Base-by-base conservation (phyloP, 345 rosid species). In the Pelargonium nanum region DNA sequence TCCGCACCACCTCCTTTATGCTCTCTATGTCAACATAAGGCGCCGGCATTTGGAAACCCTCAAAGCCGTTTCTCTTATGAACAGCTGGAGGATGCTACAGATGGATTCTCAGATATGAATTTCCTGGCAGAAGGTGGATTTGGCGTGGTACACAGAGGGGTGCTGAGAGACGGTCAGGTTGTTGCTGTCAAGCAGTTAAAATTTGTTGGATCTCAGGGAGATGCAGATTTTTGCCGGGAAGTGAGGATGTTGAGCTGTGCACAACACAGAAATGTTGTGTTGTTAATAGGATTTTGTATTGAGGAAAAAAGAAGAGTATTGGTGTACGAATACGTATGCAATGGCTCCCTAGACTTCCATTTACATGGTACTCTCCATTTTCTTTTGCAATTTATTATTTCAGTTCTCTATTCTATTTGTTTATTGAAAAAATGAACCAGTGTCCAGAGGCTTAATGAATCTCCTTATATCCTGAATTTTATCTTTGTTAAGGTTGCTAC, bases 291-390 rank as follows among this genome's bases (percentile, higher is more conserved):
- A 7, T 83, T 78, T 69, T 86, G 85, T 57, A 65, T 75, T 55
- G 87, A 81, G 65, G 71, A 73, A 57, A 74, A 73, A 63, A 75
- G 68, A 57, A 78, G 84, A 78, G 73, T 80, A 22, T 65, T 86
- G 74, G 87, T 86, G 55, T 83, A 81, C 20, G 93, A 86, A 68
- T 86, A 83, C 67, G 80, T 86, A 66, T 86, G 89, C 81, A 86
- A 86, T 60, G 75, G 85, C 22, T 83, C 93, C 64, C 68, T 86
- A 68, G 85, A 86, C 65, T 72, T 80, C 62, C 87, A 86, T 72
- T 74, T 86, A 67, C 87, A 83, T 19, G 85, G 93, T 86, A 83
- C 25, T 51, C 40, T 16, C 52, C 9, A 17, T 52, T n/a, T 58
- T 40, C 23, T 23, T 26, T 25, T 26, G 8, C 26, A 20, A 54